Evolutionary conservation across 768 basidiomycete species (phyloP).

Genomic region (Saitozyma podzolica): DNA sequence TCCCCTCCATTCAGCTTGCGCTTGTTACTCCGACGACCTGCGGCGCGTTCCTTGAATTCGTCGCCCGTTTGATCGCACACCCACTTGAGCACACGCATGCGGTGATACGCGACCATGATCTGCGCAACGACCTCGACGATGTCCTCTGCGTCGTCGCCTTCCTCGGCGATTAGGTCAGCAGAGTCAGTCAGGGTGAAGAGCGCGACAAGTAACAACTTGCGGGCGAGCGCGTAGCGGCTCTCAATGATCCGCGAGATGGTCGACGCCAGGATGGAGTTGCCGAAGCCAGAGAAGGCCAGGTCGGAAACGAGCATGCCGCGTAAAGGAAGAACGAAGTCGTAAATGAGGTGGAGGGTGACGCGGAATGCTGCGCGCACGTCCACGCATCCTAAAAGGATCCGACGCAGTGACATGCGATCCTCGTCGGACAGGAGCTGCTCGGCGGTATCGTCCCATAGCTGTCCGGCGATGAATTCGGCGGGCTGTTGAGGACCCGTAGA

Average conservation of each 20-base stretch:
- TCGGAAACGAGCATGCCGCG: background rate
- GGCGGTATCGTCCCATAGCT: constrained; percentile 36
- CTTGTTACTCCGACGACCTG: constrained; percentile 11
- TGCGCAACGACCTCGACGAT: constrained; percentile 26
- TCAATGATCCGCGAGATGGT: constrained; percentile 20
- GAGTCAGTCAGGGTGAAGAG: constrained; percentile 32
- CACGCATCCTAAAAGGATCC: constrained; percentile 21
- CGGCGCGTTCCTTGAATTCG: constrained; percentile 14
- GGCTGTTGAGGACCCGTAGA: constrained; percentile 20
- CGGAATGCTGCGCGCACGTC: constrained; percentile 15
- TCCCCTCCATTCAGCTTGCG: constrained; percentile 19
- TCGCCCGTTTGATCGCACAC: constrained; percentile 34
- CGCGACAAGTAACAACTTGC: constrained; percentile 33
- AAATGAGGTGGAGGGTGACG: constrained; percentile 22
- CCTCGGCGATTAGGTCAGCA: constrained; percentile 19
- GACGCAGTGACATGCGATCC: constrained; percentile 18
- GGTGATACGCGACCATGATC: constrained; percentile 30
- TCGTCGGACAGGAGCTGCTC: constrained; percentile 32
- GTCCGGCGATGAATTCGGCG: constrained; percentile 18
- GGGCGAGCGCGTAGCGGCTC: constrained; percentile 26
- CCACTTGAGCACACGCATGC: constrained; percentile 34
- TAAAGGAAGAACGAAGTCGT: constrained; percentile 1
- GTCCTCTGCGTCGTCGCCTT: constrained; percentile 33
- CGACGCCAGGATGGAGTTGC: constrained; percentile 35
- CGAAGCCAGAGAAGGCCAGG: constrained; percentile 27